These are phyloP conservation scores for Fraxinus greggii DNA, from an alignment of 305 asterid genomes.

Conservation along the genomic window DNA sequence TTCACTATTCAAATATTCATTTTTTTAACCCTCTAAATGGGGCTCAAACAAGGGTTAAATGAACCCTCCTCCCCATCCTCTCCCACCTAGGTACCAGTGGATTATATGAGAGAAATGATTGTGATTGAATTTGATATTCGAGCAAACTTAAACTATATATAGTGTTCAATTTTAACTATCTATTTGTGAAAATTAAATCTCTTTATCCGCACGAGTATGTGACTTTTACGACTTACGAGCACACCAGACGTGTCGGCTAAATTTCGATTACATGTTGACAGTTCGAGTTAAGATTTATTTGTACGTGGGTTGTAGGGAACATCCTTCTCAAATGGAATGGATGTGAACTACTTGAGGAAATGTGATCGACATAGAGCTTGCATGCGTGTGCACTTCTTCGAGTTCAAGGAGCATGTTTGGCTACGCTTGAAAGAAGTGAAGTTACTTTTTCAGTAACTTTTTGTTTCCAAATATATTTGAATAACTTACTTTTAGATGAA, in stretches of 20 bases:
- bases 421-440: background rate
- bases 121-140: too few relatives aligned
- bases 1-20: too few relatives aligned
- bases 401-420: background rate
- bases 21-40: too few relatives aligned
- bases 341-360: background rate
- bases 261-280: background rate
- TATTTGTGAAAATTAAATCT: too few relatives aligned
- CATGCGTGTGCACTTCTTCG: background rate
- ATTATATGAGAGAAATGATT: too few relatives aligned
- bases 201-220: background rate
- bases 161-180: too few relatives aligned
- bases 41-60: too few relatives aligned
- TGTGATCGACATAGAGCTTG: background rate
- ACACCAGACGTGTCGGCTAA: background rate
- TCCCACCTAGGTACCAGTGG: too few relatives aligned
- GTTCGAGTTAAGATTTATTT: background rate
- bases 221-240: background rate
- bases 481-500: background rate
- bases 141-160: too few relatives aligned
- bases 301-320: background rate
- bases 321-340: background rate
- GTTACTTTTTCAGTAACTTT: background rate
- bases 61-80: too few relatives aligned
- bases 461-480: background rate